phyloP scores from a whole-genome alignment of 495 filamentous ascomycete genomes.

The Filosporella fistucella region DNA sequence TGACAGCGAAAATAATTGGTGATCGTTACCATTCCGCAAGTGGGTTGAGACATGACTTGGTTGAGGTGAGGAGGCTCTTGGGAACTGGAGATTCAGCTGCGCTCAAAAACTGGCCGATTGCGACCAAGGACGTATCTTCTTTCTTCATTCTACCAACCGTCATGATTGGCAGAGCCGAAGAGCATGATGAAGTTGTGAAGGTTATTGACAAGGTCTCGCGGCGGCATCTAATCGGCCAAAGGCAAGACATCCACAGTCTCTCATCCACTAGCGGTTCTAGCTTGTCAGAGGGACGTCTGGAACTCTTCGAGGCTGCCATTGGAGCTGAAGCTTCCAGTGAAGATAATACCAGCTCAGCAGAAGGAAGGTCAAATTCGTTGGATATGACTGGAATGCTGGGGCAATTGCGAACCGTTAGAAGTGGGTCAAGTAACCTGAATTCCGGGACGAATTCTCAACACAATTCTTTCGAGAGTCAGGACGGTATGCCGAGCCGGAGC shows the following conservation, averaged over 20 bases:
- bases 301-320: constrained; percentile 43
- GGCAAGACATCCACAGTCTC: constrained; percentile 40
- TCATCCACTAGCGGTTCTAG: constrained; percentile 50
- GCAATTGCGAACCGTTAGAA: constrained; percentile 1
- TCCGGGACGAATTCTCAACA: constrained; percentile 17
- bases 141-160: constrained; percentile 75
- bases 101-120: constrained; percentile 66
- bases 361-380: constrained; percentile 26
- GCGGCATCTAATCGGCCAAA: constrained; percentile 45
- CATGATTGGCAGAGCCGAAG: constrained; percentile 75
- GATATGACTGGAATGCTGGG: background rate
- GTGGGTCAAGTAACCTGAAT: constrained; percentile 8
- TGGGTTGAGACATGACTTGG: constrained; percentile 73
- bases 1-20: constrained; percentile 78
- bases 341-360: constrained; percentile 38
- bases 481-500: constrained; percentile 4
- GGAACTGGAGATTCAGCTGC: constrained; percentile 67
- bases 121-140: constrained; percentile 73
- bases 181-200: constrained; percentile 62
- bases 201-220: constrained; percentile 68
- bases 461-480: constrained; percentile 16
- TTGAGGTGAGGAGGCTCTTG: constrained; percentile 63
- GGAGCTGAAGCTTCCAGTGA: constrained; percentile 33
- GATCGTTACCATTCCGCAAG: constrained; percentile 83
- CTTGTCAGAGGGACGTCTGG: constrained; percentile 39